Conservation (phyloP, 164 flowering plant genomes). For the Umbilicus rupestris region DNA sequence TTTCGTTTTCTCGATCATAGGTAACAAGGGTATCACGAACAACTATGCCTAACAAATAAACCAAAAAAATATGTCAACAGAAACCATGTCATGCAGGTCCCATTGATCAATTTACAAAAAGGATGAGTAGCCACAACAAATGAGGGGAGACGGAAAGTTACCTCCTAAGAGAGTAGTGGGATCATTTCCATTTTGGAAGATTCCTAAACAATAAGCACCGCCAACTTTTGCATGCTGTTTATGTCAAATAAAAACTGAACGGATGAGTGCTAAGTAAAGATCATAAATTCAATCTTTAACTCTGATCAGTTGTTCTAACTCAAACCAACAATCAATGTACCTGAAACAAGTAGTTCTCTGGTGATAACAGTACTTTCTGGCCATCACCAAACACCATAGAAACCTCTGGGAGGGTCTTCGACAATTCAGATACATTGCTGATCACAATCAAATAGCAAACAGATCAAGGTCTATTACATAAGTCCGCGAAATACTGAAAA, state of each 20-base stretch:
- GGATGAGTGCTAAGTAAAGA: background rate
- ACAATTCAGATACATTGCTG: conserved; percentile 62
- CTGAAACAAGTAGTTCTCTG: conserved; percentile 90
- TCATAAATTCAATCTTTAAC: background rate
- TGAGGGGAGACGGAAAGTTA: conserved; percentile 15
- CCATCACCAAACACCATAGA: conserved; percentile 75
- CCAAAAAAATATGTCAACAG: background rate
- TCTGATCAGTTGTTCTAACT: too few species aligned
- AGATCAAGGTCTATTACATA: background rate
- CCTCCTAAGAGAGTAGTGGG: conserved; percentile 96
- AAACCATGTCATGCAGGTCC: background rate
- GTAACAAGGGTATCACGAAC: conserved; percentile 92
- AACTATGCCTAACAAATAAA: conserved; percentile 51
- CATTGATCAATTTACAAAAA: background rate
- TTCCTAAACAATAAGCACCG: conserved; percentile 90
- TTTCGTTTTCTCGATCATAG: conserved; percentile 78
- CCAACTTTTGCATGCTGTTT: conserved; percentile 70
- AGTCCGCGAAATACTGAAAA: background rate
- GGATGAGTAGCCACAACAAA: background rate
- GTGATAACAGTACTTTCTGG: conserved; percentile 56
- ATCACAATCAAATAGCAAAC: background rate
- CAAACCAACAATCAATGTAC: conserved; percentile 26
- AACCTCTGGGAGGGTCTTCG: conserved; percentile 66
- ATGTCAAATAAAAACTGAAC: background rate
- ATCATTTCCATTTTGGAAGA: conserved; percentile 86